Percentiles rank a stretch among this genome's conserved stretches.
phyloP scores from a whole-genome alignment of 495 filamentous ascomycete genomes.

The Cairneyella variabilis region DNA sequence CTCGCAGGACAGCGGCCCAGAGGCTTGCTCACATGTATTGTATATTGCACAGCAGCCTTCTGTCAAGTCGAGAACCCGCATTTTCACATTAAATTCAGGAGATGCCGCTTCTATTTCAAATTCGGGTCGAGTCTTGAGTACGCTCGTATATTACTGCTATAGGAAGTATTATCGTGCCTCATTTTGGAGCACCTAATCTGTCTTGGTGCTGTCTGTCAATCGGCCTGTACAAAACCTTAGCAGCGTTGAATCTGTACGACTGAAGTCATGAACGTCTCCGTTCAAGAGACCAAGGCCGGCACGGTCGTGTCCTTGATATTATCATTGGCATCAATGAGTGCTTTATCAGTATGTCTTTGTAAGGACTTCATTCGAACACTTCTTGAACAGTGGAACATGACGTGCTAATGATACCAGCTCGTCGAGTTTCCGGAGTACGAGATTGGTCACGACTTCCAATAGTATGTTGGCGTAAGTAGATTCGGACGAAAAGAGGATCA shows the following conservation, averaged over 20 bases:
- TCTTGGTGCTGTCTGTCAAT: not conserved
- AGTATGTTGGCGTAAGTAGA: conserved; percentile 44
- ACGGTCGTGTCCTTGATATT: conserved; percentile 38
- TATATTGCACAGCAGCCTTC: too few relatives aligned
- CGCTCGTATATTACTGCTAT: too few relatives aligned
- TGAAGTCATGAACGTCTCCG: not conserved
- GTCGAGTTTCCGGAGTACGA: conserved; percentile 16
- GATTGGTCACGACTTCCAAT: conserved; percentile 41
- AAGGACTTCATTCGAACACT: conserved; percentile 10
- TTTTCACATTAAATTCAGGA: too few relatives aligned
- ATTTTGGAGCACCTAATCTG: too few relatives aligned
- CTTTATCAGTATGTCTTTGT: conserved; percentile 45
- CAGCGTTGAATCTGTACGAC: too few relatives aligned
- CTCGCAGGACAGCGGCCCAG: too few relatives aligned
- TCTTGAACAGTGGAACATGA: not conserved
- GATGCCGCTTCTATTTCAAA: too few relatives aligned
- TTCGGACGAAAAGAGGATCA: not conserved
- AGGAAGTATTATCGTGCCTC: too few relatives aligned
- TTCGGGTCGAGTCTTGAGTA: too few relatives aligned
- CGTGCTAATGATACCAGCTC: conserved; percentile 6
- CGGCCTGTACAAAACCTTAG: too few relatives aligned
- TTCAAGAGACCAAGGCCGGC: conserved; percentile 31
- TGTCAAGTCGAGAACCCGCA: too few relatives aligned
- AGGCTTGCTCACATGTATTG: too few relatives aligned
- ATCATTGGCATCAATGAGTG: conserved; percentile 36